These are phyloP conservation scores for Lippia alba DNA, from an alignment of 305 asterid genomes.

Conservation along the genomic window DNA sequence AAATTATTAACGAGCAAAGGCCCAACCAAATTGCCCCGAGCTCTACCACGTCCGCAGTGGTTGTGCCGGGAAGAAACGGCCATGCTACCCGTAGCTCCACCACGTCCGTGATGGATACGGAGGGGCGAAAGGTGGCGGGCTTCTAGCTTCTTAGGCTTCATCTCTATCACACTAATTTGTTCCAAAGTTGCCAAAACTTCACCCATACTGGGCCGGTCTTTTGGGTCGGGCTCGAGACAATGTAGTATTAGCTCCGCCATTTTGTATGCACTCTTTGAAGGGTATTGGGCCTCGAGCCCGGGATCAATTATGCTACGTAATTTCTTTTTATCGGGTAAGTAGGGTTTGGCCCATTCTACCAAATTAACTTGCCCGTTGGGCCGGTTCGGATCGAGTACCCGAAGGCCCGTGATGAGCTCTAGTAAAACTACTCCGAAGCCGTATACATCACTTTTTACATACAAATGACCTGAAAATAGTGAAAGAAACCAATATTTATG, in stretches of 20 bases:
- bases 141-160: not conserved
- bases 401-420: not conserved
- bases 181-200: not conserved
- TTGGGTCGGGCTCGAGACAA: not conserved
- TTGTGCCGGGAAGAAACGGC: not conserved
- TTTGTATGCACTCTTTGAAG: not conserved
- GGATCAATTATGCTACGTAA: constrained; percentile 19
- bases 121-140: not conserved
- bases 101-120: not conserved
- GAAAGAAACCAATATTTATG: not conserved
- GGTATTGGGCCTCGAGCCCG: not conserved
- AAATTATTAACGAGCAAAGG: not conserved
- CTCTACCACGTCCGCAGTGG: not conserved
- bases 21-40: not conserved
- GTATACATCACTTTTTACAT: not conserved
- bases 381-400: not conserved
- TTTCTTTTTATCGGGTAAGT: not conserved
- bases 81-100: not conserved
- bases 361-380: not conserved
- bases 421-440: not conserved
- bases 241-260: not conserved
- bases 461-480: not conserved
- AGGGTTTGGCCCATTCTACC: constrained; percentile 12
- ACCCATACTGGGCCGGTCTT: not conserved
- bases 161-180: not conserved